Percentiles rank a stretch among this genome's conserved stretches.
These are phyloP conservation scores for Penicillium concentricum DNA, from an alignment of 2,329 filamentous ascomycete species.

Conservation along the genomic window DNA sequence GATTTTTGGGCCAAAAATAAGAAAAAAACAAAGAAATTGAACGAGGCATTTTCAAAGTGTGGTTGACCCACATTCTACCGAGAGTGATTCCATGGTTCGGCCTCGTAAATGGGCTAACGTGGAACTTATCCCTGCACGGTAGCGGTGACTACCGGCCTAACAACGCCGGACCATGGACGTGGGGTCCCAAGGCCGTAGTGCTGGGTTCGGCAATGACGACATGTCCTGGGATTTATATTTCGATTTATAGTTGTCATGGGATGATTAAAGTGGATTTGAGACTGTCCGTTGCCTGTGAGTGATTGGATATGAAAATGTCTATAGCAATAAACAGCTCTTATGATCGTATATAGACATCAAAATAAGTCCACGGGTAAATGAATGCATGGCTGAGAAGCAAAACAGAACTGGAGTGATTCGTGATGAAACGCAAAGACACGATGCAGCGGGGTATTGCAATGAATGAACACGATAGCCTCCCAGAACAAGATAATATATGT, in stretches of 20 bases:
- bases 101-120: not conserved
- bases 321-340: not conserved
- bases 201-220: conserved; percentile 21
- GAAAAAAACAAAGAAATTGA: not conserved
- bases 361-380: not conserved
- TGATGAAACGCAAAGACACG: conserved; percentile 8
- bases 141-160: conserved; percentile 6
- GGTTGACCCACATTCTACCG: not conserved
- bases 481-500: conserved; percentile 12
- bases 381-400: conserved; percentile 1
- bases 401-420: conserved; percentile 7
- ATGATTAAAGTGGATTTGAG: not conserved
- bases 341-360: not conserved
- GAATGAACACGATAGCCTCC: conserved; percentile 23
- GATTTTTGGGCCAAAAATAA: not conserved
- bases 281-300: not conserved
- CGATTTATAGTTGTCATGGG: not conserved
- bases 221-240: conserved; percentile 5
- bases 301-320: not conserved
- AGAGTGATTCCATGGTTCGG: conserved; percentile 2
- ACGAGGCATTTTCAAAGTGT: not conserved
- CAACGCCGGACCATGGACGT: conserved; percentile 9
- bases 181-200: conserved; percentile 14
- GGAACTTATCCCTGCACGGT: not conserved
- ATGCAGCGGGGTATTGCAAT: conserved; percentile 28